Evolutionary conservation across 2,329 filamentous ascomycete species (phyloP).

Genomic region (Xylariales sp.): DNA sequence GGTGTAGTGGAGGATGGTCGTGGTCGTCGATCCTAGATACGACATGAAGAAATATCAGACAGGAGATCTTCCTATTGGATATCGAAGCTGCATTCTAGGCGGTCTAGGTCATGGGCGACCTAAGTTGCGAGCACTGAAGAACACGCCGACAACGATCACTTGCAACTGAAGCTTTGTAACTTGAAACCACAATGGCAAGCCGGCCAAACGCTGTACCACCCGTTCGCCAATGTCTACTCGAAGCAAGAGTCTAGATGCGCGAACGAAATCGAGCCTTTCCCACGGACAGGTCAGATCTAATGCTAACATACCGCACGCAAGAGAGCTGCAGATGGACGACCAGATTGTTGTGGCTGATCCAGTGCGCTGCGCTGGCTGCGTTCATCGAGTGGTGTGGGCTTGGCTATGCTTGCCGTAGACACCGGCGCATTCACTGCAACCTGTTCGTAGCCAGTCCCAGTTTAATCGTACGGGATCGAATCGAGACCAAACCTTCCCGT

Average conservation of each 20-base stretch:
- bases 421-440: neutral
- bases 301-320: no score
- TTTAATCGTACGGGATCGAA: neutral
- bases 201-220: neutral
- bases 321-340: no score
- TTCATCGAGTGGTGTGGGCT: neutral
- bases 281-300: no score
- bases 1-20: slow-evolving; percentile 4
- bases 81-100: slow-evolving; percentile 2
- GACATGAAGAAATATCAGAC: slow-evolving; percentile 2
- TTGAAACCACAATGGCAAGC: slow-evolving; percentile 5
- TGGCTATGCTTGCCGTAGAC: neutral
- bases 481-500: neutral
- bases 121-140: slow-evolving; percentile 1
- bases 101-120: slow-evolving; percentile 12
- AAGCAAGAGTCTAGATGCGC: neutral
- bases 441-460: neutral
- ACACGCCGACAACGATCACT: slow-evolving; percentile 8
- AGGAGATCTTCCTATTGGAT: slow-evolving; percentile 10
- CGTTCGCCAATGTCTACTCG: neutral
- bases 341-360: neutral
- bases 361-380: neutral
- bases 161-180: slow-evolving; percentile 10
- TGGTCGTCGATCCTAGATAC: no score
- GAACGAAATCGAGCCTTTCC: no score